phyloP scores from a whole-genome alignment of 169 alveolate species.

The Ichthyophthirius multifiliis region DNA sequence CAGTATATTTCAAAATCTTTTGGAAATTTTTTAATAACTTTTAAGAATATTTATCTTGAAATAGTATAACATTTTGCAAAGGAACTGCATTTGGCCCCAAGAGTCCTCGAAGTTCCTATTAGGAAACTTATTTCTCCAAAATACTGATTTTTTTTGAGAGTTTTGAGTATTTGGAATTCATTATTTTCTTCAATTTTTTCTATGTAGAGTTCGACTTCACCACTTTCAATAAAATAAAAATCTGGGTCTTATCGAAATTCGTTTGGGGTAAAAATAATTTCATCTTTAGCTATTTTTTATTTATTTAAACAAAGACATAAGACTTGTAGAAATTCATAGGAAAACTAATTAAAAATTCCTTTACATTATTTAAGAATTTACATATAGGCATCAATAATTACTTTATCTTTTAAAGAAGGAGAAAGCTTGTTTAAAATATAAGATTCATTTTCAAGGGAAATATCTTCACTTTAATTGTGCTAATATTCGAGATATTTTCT shows the following conservation, averaged over 20 bases:
- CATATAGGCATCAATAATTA: not conserved
- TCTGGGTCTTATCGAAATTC: not conserved
- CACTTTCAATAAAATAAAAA: not conserved
- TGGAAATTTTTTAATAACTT: not conserved
- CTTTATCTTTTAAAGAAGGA: not conserved
- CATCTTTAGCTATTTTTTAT: not conserved
- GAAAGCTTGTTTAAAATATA: not conserved
- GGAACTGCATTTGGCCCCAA: not conserved
- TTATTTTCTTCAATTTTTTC: not conserved
- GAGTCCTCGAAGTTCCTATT: not conserved
- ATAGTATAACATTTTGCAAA: not conserved
- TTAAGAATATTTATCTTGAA: not conserved
- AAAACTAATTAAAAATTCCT: not conserved
- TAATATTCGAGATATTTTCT: not conserved
- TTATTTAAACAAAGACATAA: not conserved
- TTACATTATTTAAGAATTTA: not conserved
- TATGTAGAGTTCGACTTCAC: not conserved
- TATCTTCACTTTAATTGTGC: not conserved
- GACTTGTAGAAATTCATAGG: not conserved
- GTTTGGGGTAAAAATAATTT: not conserved
- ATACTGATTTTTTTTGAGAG: not conserved
- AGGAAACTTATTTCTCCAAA: conserved; percentile 1
- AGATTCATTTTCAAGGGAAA: not conserved
- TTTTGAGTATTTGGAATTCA: not conserved
- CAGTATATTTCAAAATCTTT: not conserved